Percentiles rank a stretch among this genome's conserved stretches.
Evolutionary conservation across 495 filamentous ascomycete species (phyloP).

Genomic region (Xylaria grammica): DNA sequence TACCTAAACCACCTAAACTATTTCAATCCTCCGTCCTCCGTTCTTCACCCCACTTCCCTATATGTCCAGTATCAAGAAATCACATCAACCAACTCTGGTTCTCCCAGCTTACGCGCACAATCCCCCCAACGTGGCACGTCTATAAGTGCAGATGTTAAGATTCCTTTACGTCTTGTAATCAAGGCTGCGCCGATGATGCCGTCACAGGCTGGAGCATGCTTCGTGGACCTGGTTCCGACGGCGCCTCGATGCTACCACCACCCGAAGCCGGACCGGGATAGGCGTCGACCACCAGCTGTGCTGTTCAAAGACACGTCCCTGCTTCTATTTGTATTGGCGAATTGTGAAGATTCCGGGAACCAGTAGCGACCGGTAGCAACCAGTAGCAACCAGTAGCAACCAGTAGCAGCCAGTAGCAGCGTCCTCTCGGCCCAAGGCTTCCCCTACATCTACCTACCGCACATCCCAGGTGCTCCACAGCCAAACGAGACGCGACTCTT

Average conservation of each 20-base stretch:
- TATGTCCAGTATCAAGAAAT: background rate
- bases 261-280: constrained; percentile 14
- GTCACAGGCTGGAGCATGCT: background rate
- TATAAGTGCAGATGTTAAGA: background rate
- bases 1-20: too few relatives aligned
- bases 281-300: constrained; percentile 7
- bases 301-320: background rate
- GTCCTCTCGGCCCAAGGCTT: background rate
- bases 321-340: background rate
- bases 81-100: constrained; percentile 4
- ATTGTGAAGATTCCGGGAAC: constrained; percentile 1
- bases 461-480: constrained; percentile 12
- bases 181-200: background rate
- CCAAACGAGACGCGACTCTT: constrained; percentile 9
- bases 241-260: constrained; percentile 16
- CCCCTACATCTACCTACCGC: too few relatives aligned
- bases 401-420: constrained; percentile 13
- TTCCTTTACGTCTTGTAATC: constrained; percentile 7
- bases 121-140: constrained; percentile 18
- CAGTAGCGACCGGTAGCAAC: constrained; percentile 6
- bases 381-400: background rate
- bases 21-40: background rate
- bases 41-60: background rate
- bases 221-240: constrained; percentile 16
- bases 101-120: constrained; percentile 14